Evolutionary conservation across 768 basidiomycete genomes (phyloP), one percentile per base, ranked within the genome.

Genomic region (Naganishia antarctica): DNA sequence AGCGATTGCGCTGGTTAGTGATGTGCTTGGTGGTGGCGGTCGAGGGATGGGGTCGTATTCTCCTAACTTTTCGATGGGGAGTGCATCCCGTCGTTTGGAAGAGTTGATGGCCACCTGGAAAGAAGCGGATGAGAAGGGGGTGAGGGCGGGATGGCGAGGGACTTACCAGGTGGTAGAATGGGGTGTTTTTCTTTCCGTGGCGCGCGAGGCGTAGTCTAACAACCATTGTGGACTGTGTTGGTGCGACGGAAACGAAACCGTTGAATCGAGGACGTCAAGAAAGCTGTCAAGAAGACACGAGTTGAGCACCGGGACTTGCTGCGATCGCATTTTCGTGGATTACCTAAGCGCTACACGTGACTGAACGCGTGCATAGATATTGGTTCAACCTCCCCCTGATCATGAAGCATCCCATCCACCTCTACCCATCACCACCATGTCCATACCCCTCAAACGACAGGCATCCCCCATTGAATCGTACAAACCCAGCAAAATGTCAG

Each of bases 41-140:
- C 69, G 68, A 0, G 78, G 76, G 44, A 73, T 84, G 3, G 90
- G 91, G 76, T 90, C 81, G 80, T 88, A 96, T 49, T 88, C 81
- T 32, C 91, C 94, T 50, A 98, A 80, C 41, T 86, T 82, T 78
- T 98, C 94, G 70, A 89, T 83, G 13, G 94, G 94, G 73, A 85
- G 86, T 43, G 87, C 91, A 72, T 97, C 84, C 26, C 92, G 85
- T 46, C 86, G 81, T 61, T 83, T 82, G 47, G 83, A 81, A 60
- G 84, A 82, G 77, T 89, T 83, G 47, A 88, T 84, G 62, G 90
- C 93, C 67, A 96, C 65, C 65, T 66, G 21, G 63, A n/a, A 29
- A 13, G 21, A 32, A 28, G 23, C 15, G 6, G 12, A 32, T 44
- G 11, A 34, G 50, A 23, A 34, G n/a, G 61, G 18, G 29, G 9